phyloP scores from a whole-genome alignment of 1,139 yeast species.

The Taphrina confusa region DNA sequence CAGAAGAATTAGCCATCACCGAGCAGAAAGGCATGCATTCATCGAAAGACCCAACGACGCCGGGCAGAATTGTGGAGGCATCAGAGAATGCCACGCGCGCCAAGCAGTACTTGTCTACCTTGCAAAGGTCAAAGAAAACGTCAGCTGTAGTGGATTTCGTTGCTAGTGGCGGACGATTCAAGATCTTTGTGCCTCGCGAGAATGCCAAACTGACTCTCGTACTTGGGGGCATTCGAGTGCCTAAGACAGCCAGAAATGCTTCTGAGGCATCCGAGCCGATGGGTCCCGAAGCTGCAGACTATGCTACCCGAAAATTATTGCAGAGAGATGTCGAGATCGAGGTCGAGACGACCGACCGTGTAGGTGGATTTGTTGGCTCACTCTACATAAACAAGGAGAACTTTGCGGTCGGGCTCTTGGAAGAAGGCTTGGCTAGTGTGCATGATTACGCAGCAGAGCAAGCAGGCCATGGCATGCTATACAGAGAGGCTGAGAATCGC shows the following conservation, averaged over 20 bases:
- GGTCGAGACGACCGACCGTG: constrained; percentile 68
- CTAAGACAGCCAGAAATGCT: constrained; percentile 47
- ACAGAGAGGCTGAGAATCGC: constrained; percentile 61
- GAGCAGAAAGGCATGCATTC: constrained; percentile 65
- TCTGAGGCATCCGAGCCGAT: constrained; percentile 43
- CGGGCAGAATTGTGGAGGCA: constrained; percentile 72
- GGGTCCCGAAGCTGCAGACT: constrained; percentile 59
- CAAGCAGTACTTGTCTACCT: constrained; percentile 68
- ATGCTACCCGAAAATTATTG: constrained; percentile 57
- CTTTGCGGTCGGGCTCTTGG: constrained; percentile 62
- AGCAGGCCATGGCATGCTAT: constrained; percentile 57
- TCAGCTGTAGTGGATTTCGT: constrained; percentile 73
- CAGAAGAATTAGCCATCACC: constrained; percentile 63
- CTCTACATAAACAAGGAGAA: constrained; percentile 58
- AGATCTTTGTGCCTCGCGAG: constrained; percentile 69
- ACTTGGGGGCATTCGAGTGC: constrained; percentile 65
- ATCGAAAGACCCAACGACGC: constrained; percentile 58
- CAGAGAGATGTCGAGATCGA: constrained; percentile 76
- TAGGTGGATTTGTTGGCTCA: constrained; percentile 81
- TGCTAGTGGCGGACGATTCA: constrained; percentile 65
- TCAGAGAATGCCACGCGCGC: constrained; percentile 74
- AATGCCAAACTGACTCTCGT: constrained; percentile 63
- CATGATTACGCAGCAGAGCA: constrained; percentile 67
- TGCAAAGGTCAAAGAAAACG: constrained; percentile 65
- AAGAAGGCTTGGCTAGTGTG: constrained; percentile 63